Percentiles rank a stretch among this genome's conserved stretches.
Evolutionary conservation across 78 protist species (phyloP).

Genomic region (Tieghemostelium lacteum): DNA sequence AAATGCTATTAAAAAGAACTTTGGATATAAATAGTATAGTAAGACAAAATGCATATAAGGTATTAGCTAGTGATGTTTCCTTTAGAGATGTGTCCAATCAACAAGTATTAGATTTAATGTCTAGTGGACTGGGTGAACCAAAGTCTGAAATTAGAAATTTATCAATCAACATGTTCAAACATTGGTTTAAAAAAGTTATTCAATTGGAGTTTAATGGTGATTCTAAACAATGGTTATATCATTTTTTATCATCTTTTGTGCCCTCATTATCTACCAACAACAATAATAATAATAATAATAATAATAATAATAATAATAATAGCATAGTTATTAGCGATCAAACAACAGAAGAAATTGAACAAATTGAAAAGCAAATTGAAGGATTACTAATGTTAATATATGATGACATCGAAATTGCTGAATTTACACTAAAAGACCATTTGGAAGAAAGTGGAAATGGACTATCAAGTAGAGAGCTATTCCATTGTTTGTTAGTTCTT

Average conservation of each 20-base stretch:
- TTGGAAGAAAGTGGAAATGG: too few species aligned
- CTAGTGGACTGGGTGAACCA: conserved; percentile 4
- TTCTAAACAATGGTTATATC: conserved; percentile 10
- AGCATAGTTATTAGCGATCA: too few species aligned
- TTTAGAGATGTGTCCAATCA: background rate
- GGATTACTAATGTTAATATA: background rate
- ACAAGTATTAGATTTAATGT: background rate
- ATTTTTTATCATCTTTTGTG: too few species aligned
- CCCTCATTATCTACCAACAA: too few species aligned
- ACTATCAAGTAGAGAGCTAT: conserved; percentile 15
- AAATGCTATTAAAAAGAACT: background rate
- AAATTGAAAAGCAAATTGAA: background rate
- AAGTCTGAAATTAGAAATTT: background rate
- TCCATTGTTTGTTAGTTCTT: conserved; percentile 17
- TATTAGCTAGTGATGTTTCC: background rate
- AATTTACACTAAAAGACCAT: conserved; percentile 12
- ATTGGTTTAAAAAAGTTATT: conserved; percentile 15
- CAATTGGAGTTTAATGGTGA: conserved; percentile 1
- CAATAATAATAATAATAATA: too few species aligned
- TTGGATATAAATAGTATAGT: conserved; percentile 22
- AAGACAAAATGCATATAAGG: conserved; percentile 10
- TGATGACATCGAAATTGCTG: background rate
- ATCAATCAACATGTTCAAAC: background rate
- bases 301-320: too few species aligned
- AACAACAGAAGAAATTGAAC: too few species aligned